Percentiles rank a stretch among this genome's conserved stretches.
phyloP scores from a whole-genome alignment of 2,329 filamentous ascomycete species.

The Herpotrichia juniperi region DNA sequence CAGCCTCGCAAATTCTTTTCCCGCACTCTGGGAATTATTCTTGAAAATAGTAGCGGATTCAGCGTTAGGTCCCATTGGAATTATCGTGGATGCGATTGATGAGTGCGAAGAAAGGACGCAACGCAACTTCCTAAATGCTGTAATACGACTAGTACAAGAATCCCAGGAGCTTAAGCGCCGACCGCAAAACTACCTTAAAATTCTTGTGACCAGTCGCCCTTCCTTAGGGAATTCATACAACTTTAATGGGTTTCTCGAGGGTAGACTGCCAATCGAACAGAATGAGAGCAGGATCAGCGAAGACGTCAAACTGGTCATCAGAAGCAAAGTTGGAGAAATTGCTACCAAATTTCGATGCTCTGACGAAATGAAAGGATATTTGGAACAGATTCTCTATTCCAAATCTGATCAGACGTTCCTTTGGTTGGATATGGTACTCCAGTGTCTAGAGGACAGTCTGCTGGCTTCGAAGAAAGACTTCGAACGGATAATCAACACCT shows the following conservation, averaged over 20 bases:
- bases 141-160: constrained; percentile 18
- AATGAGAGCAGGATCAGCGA: constrained; percentile 22
- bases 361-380: constrained; percentile 27
- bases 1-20: constrained; percentile 42
- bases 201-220: constrained; percentile 42
- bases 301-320: constrained; percentile 43
- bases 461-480: constrained; percentile 20
- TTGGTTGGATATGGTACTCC: constrained; percentile 47
- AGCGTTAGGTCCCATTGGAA: constrained; percentile 28
- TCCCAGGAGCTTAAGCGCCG: constrained; percentile 5
- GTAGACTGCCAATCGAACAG: constrained; percentile 29
- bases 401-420: constrained; percentile 48
- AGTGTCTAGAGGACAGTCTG: constrained; percentile 37
- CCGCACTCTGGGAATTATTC: constrained; percentile 45
- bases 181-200: constrained; percentile 34
- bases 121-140: constrained; percentile 20
- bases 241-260: constrained; percentile 11
- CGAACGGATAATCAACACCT: constrained; percentile 32
- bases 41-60: constrained; percentile 37
- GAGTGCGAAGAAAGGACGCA: constrained; percentile 40
- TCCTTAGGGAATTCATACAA: constrained; percentile 19
- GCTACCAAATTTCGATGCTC: constrained; percentile 27
- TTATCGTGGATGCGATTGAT: constrained; percentile 50
- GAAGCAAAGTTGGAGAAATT: constrained; percentile 38
- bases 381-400: constrained; percentile 35